phyloP scores from a whole-genome alignment of 192 early-diverging fungal species.

The Spizellomyces punctatus region DNA sequence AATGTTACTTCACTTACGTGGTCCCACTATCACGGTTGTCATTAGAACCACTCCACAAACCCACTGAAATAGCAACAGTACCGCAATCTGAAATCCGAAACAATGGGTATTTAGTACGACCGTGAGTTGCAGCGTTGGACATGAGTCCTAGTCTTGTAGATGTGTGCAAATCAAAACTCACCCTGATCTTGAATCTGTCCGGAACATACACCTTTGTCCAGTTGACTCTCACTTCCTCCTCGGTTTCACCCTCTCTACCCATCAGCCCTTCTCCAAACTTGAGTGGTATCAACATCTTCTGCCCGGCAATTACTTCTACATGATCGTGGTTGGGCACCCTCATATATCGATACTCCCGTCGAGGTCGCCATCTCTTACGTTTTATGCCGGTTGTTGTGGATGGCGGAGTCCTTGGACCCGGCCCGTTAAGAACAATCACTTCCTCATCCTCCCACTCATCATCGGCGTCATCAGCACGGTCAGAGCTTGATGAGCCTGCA shows the following conservation, averaged over 20 bases:
- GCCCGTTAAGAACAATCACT: constrained; percentile 1
- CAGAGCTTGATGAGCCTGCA: background rate
- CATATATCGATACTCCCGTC: constrained; percentile 63
- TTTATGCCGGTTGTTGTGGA: background rate
- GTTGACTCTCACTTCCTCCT: constrained; percentile 53
- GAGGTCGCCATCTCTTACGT: constrained; percentile 54
- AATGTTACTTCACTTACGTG: constrained; percentile 35
- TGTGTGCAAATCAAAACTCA: constrained; percentile 22
- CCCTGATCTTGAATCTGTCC: constrained; percentile 61
- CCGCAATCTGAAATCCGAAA: constrained; percentile 16
- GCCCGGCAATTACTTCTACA: constrained; percentile 76
- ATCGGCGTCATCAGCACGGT: constrained; percentile 32
- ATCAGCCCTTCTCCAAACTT: constrained; percentile 39
- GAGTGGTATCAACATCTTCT: constrained; percentile 80
- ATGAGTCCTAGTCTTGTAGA: background rate
- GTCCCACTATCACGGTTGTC: constrained; percentile 22
- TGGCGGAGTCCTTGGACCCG: background rate
- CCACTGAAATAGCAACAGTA: constrained; percentile 27
- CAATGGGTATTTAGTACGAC: background rate
- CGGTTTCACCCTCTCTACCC: constrained; percentile 50
- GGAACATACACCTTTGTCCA: constrained; percentile 87
- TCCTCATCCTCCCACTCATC: constrained; percentile 46
- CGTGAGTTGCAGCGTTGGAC: background rate
- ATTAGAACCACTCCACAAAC: constrained; percentile 51
- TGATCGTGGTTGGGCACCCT: constrained; percentile 86